These are phyloP conservation scores for Debaryomyces coudertii DNA, from an alignment of 1,139 yeast species.

Conservation along the genomic window DNA sequence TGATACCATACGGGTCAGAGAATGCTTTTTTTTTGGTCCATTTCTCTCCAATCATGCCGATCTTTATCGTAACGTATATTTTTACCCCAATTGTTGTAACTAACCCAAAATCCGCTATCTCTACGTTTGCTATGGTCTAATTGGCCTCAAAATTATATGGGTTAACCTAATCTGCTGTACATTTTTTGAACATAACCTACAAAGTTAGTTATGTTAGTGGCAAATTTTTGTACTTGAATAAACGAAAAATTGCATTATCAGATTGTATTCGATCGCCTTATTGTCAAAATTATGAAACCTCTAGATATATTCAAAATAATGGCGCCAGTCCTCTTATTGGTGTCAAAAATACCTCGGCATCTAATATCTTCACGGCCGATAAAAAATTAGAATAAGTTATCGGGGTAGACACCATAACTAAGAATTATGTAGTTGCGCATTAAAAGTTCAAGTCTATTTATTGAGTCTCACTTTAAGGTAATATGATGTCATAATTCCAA, in stretches of 20 bases:
- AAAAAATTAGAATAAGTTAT: not conserved
- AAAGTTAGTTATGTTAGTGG: not conserved
- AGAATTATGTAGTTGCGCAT: not conserved
- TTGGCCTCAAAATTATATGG: not conserved
- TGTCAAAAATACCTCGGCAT: not conserved
- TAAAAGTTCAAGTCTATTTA: not conserved
- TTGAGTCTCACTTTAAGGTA: not conserved
- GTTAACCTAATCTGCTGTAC: not conserved
- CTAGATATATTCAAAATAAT: not conserved
- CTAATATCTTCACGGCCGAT: not conserved
- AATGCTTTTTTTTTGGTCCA: too few relatives aligned
- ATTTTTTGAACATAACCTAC: not conserved
- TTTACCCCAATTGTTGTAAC: too few relatives aligned
- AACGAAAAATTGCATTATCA: not conserved
- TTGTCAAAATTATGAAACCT: not conserved
- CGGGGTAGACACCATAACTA: not conserved
- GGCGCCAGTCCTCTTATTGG: not conserved
- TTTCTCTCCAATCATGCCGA: too few relatives aligned
- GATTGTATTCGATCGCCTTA: not conserved
- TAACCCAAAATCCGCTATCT: too few relatives aligned
- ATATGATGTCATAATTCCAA: not conserved
- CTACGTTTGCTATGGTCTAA: too few relatives aligned
- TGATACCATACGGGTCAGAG: too few relatives aligned
- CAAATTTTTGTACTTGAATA: not conserved
- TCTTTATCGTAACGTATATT: too few relatives aligned